Evolutionary conservation across 345 rosid genomes (phyloP), one percentile per base, ranked within the genome.

Genomic region (Sisymbrium irio): DNA sequence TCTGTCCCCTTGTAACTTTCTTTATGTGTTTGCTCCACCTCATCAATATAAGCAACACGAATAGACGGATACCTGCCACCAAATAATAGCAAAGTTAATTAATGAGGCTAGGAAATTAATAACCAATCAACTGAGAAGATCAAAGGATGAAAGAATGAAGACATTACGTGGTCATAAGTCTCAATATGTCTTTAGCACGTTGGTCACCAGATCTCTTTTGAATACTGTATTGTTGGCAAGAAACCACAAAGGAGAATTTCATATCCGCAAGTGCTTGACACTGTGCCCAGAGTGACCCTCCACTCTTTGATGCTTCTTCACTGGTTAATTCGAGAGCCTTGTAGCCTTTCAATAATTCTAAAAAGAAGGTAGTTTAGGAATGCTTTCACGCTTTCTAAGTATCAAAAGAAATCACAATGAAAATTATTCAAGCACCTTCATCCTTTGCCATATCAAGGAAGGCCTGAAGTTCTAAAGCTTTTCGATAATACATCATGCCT

Each of bases 401-500:
- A 39, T 22, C 15, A 49, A 65, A 42, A 12, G 7, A 59, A 50
- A 55, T 7, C 14, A 64, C 33, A 64, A 32, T 3, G 3, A 45
- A 73, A 40, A n/a, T 72, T 60, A 55, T 36, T 69, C 40, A 73
- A 32, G 37, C 68, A 84, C 88, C 94, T 74, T 85, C 88, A 78
- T 86, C 82, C 20, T 74, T 77, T 39, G 92, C 83, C 86, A 86
- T 85, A 73, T 90, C 94, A 79, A 88, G 88, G 74, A 87, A 87
- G 65, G 89, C 89, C 73, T 90, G 97, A 61, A 90, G 90, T 78
- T 88, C 94, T 80, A 88, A 78, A 60, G 97, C 94, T 75, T 81
- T 84, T 64, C 91, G 87, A 72, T 83, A 87, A 72, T 88, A 90
- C 97, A 90, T 90, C 92, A 90, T 90, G 67, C 96, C 96, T 71